Evolutionary conservation across 2,329 filamentous ascomycete species (phyloP), one percentile per base, ranked within the genome.

Genomic region (Neocucurbitaria cava): DNA sequence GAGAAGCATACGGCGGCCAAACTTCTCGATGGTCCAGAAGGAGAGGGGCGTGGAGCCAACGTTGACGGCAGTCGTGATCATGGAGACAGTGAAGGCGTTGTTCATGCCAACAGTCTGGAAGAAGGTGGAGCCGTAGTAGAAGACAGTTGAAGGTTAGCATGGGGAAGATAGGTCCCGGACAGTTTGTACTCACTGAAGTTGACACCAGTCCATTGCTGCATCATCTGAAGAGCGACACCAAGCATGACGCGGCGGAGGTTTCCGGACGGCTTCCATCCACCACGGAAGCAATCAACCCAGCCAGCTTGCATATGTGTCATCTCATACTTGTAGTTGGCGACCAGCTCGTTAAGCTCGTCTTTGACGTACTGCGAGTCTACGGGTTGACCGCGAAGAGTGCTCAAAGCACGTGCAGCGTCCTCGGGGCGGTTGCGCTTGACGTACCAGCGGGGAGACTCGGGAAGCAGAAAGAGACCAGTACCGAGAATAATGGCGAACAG

Each of bases 321-420:
- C 82, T 96, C 92, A 74, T 94, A 92, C 78, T 91, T 90, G 77
- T 94, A 86, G 82, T 96, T 96, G 81, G 91, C 92, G 55, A 95
- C 83, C 62, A 96, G 91, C 80, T 96, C 92, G 39, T 89, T 85
- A 41, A 96, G 83, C 78, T 96, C 92, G 58, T 85, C 79, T 78
- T 89, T 86, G 77, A 96, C 88, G 76, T 86, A 92, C 59, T 89
- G 84, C 20, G 89, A 93, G 49, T 89, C 85, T 48, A 77, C 70
- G 44, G 88, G 83, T 79, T 96, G 89, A 56, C 89, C 90, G 73
- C 92, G 90, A 28, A 96, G 85, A 53, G 82, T 84, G 52, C 85
- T 77, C 6, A 96, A 83, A 11, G 86, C 79, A 1, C 76, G 57
- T 54, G 87, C 83, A 30, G 91, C 92, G 52, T 82, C 72, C 38